Evolutionary conservation across 768 basidiomycete species (phyloP).

Genomic region (Pulveroboletus sp.): DNA sequence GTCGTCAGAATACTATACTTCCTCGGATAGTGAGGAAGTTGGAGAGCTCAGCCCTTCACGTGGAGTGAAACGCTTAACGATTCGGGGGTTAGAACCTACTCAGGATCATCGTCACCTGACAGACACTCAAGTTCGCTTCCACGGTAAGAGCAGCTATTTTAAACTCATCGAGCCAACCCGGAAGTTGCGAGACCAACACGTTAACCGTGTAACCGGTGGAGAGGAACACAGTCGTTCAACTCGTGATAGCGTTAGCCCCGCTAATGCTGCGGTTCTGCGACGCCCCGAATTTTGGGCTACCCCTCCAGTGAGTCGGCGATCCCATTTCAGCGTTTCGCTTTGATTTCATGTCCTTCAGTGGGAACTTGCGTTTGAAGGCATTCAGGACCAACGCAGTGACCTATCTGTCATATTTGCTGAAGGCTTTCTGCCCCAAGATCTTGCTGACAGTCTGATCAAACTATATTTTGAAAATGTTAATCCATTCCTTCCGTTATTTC

Average conservation of each 20-base stretch:
- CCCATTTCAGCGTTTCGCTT: neutral
- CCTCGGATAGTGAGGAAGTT: constrained; percentile 35
- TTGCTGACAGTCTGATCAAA: constrained; percentile 54
- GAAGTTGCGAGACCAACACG: constrained; percentile 48
- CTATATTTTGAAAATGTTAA: constrained; percentile 66
- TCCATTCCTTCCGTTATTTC: constrained; percentile 59
- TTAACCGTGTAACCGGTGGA: constrained; percentile 33
- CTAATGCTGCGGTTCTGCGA: constrained; percentile 23
- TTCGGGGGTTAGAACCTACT: constrained; percentile 36
- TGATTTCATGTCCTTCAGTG: constrained; percentile 37
- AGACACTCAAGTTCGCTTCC: constrained; percentile 48
- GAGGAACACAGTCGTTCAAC: constrained; percentile 12
- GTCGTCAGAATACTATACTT: constrained; percentile 25
- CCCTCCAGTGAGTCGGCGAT: constrained; percentile 41
- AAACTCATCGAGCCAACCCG: constrained; percentile 51
- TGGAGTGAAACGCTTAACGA: constrained; percentile 34
- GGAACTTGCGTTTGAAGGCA: constrained; percentile 53
- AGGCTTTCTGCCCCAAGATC: constrained; percentile 61
- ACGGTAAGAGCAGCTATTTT: constrained; percentile 57
- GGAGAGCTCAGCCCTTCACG: constrained; percentile 38
- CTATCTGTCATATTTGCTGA: constrained; percentile 34
- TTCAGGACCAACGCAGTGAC: constrained; percentile 23
- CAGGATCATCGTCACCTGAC: constrained; percentile 28
- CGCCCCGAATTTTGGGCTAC: constrained; percentile 55
- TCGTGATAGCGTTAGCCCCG: constrained; percentile 19